A percentile compares a stretch with the other conserved stretches of the same genome.
phyloP scores from a whole-genome alignment of 768 basidiomycete genomes.

The Ramaria sp. region DNA sequence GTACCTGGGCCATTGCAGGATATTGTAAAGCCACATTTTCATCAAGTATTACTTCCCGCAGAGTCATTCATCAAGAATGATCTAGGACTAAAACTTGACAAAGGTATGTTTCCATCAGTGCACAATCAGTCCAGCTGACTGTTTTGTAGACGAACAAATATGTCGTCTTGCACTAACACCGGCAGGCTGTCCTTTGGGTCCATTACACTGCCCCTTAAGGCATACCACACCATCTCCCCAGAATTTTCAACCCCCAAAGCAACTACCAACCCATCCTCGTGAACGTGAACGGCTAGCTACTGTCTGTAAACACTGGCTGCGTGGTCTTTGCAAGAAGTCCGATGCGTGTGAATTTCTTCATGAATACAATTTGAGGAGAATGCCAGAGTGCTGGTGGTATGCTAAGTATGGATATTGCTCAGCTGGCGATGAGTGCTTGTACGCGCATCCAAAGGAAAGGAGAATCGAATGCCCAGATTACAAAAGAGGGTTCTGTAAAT shows the following conservation, averaged over 20 bases:
- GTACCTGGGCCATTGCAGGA: slow-evolving; percentile 32
- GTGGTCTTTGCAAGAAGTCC: slow-evolving; percentile 97
- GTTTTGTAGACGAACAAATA: slow-evolving; percentile 74
- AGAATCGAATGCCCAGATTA: slow-evolving; percentile 93
- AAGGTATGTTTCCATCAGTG: slow-evolving; percentile 46
- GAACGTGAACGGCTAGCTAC: slow-evolving; percentile 78
- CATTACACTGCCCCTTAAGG: slow-evolving; percentile 83
- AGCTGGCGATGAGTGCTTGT: slow-evolving; percentile 94
- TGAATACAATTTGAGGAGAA: slow-evolving; percentile 94
- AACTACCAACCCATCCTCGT: slow-evolving; percentile 70
- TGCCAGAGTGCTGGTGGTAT: slow-evolving; percentile 99
- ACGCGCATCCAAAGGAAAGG: slow-evolving; percentile 89
- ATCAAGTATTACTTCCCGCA: slow-evolving; percentile 82
- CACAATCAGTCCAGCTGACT: slow-evolving; percentile 3
- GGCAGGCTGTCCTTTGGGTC: slow-evolving; percentile 81
- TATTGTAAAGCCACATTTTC: slow-evolving; percentile 81
- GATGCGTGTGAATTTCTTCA: slow-evolving; percentile 97
- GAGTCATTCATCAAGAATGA: slow-evolving; percentile 77
- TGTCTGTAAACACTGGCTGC: slow-evolving; percentile 98
- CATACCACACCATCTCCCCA: slow-evolving; percentile 81
- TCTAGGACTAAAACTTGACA: slow-evolving; percentile 80
- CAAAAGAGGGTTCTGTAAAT: slow-evolving; percentile 87
- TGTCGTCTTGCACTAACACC: slow-evolving; percentile 76
- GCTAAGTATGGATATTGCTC: slow-evolving; percentile 97
- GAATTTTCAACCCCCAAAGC: slow-evolving; percentile 85